Evolutionary conservation across 768 basidiomycete genomes (phyloP), one percentile per base, ranked within the genome.

Genomic region (Russula lepida): DNA sequence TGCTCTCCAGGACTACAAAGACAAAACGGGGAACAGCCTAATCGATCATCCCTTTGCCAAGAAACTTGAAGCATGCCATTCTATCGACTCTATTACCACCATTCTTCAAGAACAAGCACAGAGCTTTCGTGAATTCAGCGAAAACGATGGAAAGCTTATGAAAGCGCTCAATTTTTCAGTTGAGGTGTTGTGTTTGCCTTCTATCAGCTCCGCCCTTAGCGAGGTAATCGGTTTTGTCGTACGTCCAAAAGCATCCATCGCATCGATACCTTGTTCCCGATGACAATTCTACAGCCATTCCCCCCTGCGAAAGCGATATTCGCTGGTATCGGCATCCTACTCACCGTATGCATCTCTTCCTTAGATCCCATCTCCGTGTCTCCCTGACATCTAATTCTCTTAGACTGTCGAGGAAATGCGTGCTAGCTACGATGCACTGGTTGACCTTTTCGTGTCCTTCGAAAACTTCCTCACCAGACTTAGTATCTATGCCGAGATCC

Each of bases 401-500:
- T 30, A 59, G 58, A 32, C 50, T 2, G 51, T 43, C 2, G 53
- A 32, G 3, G 32, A 52, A 4, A 51, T 52, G 11, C 25, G 30
- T 23, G 37, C 28, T 3, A 44, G 43, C 23, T 53, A 35, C 21
- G 59, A 54, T 11, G 28, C 52, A 0, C 52, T 60, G 15, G 15
- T 54, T 3, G 52, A 48, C 5, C 9, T 60, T n/a, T 60, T 60
- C 12, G 52, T 47, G 9, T 60, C 33, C 9, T 39, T 60, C 27
- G 46, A 21, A 9, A 54, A 17, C 21, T 54, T 60, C 32, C 43
- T 60, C 15, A 47, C 19, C 13, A 44, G 59, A 5, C 43, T 60
- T 17, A 9, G 48, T 8, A 49, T 60, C 11, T 55, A 55, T 43
- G 41, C 35, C 6, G 30, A 19, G 28, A 6, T 54, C n/a, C 37